Base-by-base conservation (phyloP, 306 rosid genomes). In the Coriaria nepalensis region DNA sequence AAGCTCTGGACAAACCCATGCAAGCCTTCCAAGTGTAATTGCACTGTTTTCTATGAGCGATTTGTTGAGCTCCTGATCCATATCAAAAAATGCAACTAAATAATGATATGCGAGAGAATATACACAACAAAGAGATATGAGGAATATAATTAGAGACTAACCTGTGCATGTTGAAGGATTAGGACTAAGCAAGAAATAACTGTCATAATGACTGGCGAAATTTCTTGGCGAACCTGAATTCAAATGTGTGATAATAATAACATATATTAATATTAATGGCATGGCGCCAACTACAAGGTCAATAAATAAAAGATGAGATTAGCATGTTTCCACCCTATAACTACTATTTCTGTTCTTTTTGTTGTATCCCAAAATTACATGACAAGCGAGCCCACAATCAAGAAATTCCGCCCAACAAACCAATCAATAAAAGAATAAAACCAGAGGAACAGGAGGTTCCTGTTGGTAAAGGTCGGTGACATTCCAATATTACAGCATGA, bases 21-120 rank as follows among this genome's bases (percentile, higher is more conserved):
- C 96, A 72, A 92, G 74, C 76, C 99, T 86, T 68, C 99, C 99
- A 59, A 92, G 78, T 43, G 99, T 92, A 60, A 92, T 92, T 49
- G 99, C 99, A 73, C 94, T 79, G 56, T 92, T 92, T 65, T 92
- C 96, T 55, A 79, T 66, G 20, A 92, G 86, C 20, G 99, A 86
- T 64, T 82, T 92, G 72, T 81, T 79, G 51, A 82, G 79, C 53
- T 69, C 94, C 99, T 92, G 73, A 51, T 44, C 61, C 49, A 59
- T 42, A 64, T 37, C 50, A 66, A 66, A 20, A 72, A 6, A 55
- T 46, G 65, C 52, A 59, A 60, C 11, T 62, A 64, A 11, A 54
- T 50, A 44, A 67, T 60, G 64, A 40, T 33, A 20, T 20, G 29
- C 29, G 29, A 20, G 29, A 20, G 29, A 20, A 20, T 20, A 20